These are phyloP conservation scores for Teunomyces tritomae DNA, from an alignment of 805 yeast species.

Conservation along the genomic window DNA sequence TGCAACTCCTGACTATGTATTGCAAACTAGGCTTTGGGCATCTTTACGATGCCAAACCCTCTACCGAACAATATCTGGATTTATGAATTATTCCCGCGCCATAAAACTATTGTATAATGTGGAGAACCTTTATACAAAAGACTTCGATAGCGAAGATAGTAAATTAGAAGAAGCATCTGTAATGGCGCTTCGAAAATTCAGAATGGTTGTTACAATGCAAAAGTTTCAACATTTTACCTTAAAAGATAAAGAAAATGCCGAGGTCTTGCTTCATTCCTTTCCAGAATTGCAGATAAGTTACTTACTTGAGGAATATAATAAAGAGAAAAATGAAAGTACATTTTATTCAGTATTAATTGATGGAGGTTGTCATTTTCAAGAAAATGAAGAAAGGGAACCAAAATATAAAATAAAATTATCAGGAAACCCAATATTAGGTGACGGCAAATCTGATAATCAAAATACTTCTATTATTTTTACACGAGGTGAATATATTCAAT, in stretches of 20 bases:
- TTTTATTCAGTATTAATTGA: conserved; percentile 62
- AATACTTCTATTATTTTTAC: conserved; percentile 82
- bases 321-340: conserved; percentile 41
- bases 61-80: conserved; percentile 80
- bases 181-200: conserved; percentile 76
- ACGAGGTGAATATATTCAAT: conserved; percentile 93
- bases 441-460: conserved; percentile 97
- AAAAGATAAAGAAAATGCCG: conserved; percentile 67
- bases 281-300: conserved; percentile 55
- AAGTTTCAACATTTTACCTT: conserved; percentile 62
- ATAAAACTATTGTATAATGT: conserved; percentile 63
- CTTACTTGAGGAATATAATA: conserved; percentile 50
- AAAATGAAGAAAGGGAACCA: conserved; percentile 41
- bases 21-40: conserved; percentile 85
- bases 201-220: conserved; percentile 84
- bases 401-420: conserved; percentile 67
- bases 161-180: conserved; percentile 14
- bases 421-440: conserved; percentile 96
- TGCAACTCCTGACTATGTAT: conserved; percentile 57
- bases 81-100: conserved; percentile 74
- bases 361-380: conserved; percentile 40
- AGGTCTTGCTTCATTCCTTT: conserved; percentile 63
- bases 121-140: conserved; percentile 48
- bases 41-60: conserved; percentile 80
- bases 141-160: conserved; percentile 10